Evolutionary conservation across 495 filamentous ascomycete species (phyloP).

Genomic region (Corynascus novoguineensis): DNA sequence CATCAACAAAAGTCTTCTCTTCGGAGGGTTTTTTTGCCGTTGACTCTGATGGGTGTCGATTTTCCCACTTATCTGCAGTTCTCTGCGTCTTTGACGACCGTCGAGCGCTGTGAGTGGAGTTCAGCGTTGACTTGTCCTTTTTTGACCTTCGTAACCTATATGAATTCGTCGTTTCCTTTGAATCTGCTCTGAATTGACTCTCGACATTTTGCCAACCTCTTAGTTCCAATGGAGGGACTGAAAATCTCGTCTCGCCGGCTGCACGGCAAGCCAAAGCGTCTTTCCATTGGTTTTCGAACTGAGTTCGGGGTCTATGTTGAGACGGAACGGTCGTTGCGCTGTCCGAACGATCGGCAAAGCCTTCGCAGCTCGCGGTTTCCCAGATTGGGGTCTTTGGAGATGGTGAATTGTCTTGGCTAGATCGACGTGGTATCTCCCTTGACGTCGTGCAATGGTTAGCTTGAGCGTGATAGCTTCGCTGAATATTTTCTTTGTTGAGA

Average conservation of each 20-base stretch:
- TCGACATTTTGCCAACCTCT: background rate
- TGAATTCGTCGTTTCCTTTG: background rate
- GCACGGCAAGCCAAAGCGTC: background rate
- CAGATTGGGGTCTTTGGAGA: background rate
- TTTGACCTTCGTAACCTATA: background rate
- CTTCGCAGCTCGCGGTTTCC: background rate
- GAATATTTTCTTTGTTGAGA: no score
- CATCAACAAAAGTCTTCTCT: constrained; percentile 1
- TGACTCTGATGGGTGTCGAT: background rate
- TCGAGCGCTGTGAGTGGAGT: background rate
- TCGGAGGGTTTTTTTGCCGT: background rate
- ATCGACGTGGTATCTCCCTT: background rate
- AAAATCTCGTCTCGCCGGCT: background rate
- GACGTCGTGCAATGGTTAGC: no score
- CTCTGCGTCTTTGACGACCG: background rate
- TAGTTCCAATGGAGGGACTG: constrained; percentile 4
- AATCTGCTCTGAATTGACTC: background rate
- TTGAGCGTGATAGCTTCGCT: background rate
- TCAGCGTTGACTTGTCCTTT: background rate
- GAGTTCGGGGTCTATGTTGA: background rate
- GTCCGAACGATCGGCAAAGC: background rate
- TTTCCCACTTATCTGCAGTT: background rate
- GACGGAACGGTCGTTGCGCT: background rate
- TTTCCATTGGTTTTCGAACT: background rate
- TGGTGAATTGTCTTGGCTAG: background rate